Evolutionary conservation across 2,329 filamentous ascomycete genomes (phyloP), one percentile per base, ranked within the genome.

Genomic region (Hymenoscyphus albidus): DNA sequence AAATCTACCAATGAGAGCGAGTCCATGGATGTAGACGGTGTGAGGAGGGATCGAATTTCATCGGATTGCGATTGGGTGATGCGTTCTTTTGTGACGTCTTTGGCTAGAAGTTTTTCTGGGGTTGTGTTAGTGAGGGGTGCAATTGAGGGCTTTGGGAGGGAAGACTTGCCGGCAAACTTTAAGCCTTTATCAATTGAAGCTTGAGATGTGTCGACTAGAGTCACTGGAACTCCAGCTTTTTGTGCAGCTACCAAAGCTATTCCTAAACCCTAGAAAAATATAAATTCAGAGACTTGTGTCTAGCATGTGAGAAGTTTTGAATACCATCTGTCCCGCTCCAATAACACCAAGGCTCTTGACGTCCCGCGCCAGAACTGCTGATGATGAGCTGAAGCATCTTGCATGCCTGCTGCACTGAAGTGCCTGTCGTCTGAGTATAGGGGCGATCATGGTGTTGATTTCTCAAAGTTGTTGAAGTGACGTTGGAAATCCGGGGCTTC

Each of bases 261-360:
- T 65, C 95, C 95, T 56, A 99, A 81, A 65, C 95, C 95, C 94
- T 98, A 72, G 2, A 40, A 13, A 2, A 2, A 12, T 35, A 55
- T 27, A 27, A 27, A 27, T 3, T 71, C 57, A 70, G 69, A 18
- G 54, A 13, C 57, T 62, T 16, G 44, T 5, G 42, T 40, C 16
- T 38, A 55, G 14, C 40, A 59, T 40, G 48, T 40, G 42, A 22
- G 54, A 27, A 16, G 54, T 16, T 18, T 48, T 55, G n/a, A 83
- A 74, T 79, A 96, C 93, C 93, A 98, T 97, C 77, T 98, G 95
- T 35, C 95, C 95, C 62, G 94, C 93, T 70, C 95, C 95, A 74
- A 99, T 84, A 59, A 99, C 94, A 74, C 94, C 95, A 54, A 99
- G 80, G 70, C 86, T 89, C 80, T 93, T 96, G 67, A 99, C 88